Percentiles rank a stretch among this genome's conserved stretches.
phyloP scores from a whole-genome alignment of 495 filamentous ascomycete genomes.

The Penicillium robsamsonii region DNA sequence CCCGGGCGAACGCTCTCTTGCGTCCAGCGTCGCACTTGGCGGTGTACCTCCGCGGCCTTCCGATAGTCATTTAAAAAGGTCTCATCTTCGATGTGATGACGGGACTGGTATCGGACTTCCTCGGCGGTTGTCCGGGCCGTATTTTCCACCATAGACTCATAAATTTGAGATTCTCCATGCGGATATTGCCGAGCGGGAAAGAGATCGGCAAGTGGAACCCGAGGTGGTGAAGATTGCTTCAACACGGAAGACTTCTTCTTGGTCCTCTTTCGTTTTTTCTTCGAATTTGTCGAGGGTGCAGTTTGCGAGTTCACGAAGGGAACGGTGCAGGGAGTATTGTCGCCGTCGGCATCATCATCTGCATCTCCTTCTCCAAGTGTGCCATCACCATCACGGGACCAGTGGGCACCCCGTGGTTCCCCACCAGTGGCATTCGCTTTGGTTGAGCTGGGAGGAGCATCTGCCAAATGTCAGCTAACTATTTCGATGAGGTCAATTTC shows the following conservation, averaged over 20 bases:
- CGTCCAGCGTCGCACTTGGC: conserved; percentile 58
- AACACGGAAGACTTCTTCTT: conserved; percentile 45
- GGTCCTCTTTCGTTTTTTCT: conserved; percentile 54
- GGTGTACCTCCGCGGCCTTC: conserved; percentile 59
- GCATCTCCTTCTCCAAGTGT: conserved; percentile 42
- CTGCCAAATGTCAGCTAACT: conserved; percentile 10
- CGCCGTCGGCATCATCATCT: conserved; percentile 57
- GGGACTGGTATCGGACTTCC: conserved; percentile 53
- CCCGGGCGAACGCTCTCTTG: conserved; percentile 57
- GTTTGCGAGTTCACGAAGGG: conserved; percentile 18
- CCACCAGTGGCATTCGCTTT: conserved; percentile 44
- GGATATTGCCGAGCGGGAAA: conserved; percentile 53
- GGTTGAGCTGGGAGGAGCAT: conserved; percentile 26
- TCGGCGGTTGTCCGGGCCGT: conserved; percentile 56
- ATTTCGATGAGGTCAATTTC: neutral
- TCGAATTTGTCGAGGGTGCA: conserved; percentile 21
- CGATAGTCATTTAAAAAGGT: conserved; percentile 58
- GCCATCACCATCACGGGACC: conserved; percentile 43
- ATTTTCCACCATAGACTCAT: conserved; percentile 48
- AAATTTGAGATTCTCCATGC: conserved; percentile 50
- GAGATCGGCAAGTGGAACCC: conserved; percentile 49
- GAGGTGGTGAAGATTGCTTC: conserved; percentile 55
- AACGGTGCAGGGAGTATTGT: conserved; percentile 20
- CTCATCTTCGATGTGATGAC: conserved; percentile 49
- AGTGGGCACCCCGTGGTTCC: conserved; percentile 35